Conservation (phyloP, 225 moss, liverwort and hornwort genomes). For the Bryoerythrophyllum caledonicum region DNA sequence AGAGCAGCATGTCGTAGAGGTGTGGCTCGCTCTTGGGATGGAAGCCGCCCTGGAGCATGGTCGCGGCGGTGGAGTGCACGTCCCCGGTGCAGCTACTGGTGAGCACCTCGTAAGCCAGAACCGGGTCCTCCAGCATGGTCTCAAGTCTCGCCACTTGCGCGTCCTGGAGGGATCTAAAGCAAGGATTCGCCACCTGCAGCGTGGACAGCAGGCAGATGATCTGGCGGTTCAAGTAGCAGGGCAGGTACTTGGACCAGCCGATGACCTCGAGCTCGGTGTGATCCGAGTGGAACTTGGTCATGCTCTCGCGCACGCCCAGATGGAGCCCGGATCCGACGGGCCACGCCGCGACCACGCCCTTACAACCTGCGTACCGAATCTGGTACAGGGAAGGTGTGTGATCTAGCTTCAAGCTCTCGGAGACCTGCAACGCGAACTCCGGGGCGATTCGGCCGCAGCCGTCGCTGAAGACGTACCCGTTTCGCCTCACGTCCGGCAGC, state of each 20-base stretch:
- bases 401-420: conserved; percentile 42
- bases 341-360: conserved; percentile 84
- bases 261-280: conserved; percentile 84
- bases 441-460: conserved; percentile 82
- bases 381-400: conserved; percentile 81
- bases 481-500: conserved; percentile 54
- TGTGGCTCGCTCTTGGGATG: conserved; percentile 67
- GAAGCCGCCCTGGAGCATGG: conserved; percentile 83
- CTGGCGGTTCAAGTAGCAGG: conserved; percentile 79
- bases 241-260: conserved; percentile 76
- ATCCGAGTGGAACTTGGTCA: conserved; percentile 64
- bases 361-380: conserved; percentile 90
- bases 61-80: conserved; percentile 49
- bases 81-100: conserved; percentile 46
- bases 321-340: conserved; percentile 30
- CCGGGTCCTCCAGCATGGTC: conserved; percentile 57
- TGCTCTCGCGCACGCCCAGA: conserved; percentile 68
- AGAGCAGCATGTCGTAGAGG: conserved; percentile 64
- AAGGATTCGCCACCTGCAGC: conserved; percentile 48
- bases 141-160: conserved; percentile 59
- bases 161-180: conserved; percentile 61
- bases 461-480: conserved; percentile 76
- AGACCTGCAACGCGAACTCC: conserved; percentile 58
- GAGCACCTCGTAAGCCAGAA: conserved; percentile 61
- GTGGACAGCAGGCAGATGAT: conserved; percentile 81